Base-by-base conservation (phyloP, 1,284 basidiomycete species). In the Filobasidium uniguttulatum region DNA sequence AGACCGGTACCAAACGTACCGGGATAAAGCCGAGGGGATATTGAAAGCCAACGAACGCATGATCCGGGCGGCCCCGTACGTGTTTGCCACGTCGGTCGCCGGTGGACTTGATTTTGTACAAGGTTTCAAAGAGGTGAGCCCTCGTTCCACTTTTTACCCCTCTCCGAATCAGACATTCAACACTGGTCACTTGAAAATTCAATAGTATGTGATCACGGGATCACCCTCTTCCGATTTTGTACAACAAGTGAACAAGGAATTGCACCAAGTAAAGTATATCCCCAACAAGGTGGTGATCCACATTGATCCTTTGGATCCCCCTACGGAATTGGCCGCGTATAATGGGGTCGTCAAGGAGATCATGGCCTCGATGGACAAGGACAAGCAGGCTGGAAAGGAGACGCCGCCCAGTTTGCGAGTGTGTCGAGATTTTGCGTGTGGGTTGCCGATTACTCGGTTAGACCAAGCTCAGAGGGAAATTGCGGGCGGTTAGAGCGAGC, bases 11-110 rank as follows among this genome's bases (percentile, higher is more conserved):
- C 37, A 68, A 45, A 52, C 59, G 19, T 71, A 68, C 55, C 56
- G 58, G 28, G 58, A 59, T 43, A 63, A 60, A 49, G 68, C 66
- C 7, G 56, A 63, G 44, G 62, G 61, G 49, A 60, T 67, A 12
- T 56, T 54, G 28, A 33, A 55, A 5, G 54, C 53, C 15, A 58
- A 62, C 8, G 56, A 46, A 10, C 54, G 49, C 17, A 59, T 64
- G 47, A 43, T 67, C 22, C 50, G 55, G 54, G 46, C 57, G 44
- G 55, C 59, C 12, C 64, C 65, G 3, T 55, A 57, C 45, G 63
- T 63, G 1, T 59, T 66, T 34, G 63, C 55, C 9, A 60, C 60
- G 20, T 55, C 53, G 23, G 60, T 61, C 2, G 55, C 57, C 9
- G 62, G 59, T 5, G 46, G 64, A 46, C 55, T 63, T 55, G 63